Evolutionary conservation across 1,139 yeast genomes (phyloP).

Genomic region (Protomyces inundatus): DNA sequence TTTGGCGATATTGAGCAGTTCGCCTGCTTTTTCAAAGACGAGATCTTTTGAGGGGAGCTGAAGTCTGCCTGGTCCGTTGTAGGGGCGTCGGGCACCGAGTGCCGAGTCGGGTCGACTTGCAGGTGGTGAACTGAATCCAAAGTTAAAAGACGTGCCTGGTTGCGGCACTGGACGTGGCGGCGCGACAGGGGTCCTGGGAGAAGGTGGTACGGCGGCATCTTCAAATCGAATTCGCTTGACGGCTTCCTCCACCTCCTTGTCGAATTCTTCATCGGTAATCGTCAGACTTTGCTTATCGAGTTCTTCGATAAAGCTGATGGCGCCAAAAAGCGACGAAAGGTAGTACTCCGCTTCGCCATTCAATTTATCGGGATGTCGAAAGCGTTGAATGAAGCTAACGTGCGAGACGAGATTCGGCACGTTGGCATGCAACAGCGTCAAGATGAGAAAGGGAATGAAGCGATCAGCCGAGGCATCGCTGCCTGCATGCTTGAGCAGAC

Average conservation of each 20-base stretch:
- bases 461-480: slow-evolving; percentile 85
- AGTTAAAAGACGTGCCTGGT: slow-evolving; percentile 34
- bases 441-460: slow-evolving; percentile 79
- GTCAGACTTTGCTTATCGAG: slow-evolving; percentile 57
- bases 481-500: slow-evolving; percentile 63
- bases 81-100: neutral
- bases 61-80: neutral
- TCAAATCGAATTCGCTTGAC: slow-evolving; percentile 25
- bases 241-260: slow-evolving; percentile 35
- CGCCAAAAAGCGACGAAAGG: slow-evolving; percentile 70
- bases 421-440: slow-evolving; percentile 66
- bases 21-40: slow-evolving; percentile 22
- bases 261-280: slow-evolving; percentile 58
- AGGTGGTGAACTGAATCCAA: slow-evolving; percentile 1
- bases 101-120: neutral
- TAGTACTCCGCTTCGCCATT: slow-evolving; percentile 88
- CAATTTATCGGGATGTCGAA: slow-evolving; percentile 66
- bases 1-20: slow-evolving; percentile 18
- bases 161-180: slow-evolving; percentile 38
- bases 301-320: slow-evolving; percentile 66
- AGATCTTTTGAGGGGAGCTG: slow-evolving; percentile 21
- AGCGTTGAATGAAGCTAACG: slow-evolving; percentile 57
- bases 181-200: slow-evolving; percentile 32
- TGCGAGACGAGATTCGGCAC: slow-evolving; percentile 65
- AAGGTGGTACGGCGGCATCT: slow-evolving; percentile 10